A percentile compares a stretch with the other conserved stretches of the same genome.
These are phyloP conservation scores for Henckelia pumila DNA, from an alignment of 257 asterid genomes.

Conservation along the genomic window DNA sequence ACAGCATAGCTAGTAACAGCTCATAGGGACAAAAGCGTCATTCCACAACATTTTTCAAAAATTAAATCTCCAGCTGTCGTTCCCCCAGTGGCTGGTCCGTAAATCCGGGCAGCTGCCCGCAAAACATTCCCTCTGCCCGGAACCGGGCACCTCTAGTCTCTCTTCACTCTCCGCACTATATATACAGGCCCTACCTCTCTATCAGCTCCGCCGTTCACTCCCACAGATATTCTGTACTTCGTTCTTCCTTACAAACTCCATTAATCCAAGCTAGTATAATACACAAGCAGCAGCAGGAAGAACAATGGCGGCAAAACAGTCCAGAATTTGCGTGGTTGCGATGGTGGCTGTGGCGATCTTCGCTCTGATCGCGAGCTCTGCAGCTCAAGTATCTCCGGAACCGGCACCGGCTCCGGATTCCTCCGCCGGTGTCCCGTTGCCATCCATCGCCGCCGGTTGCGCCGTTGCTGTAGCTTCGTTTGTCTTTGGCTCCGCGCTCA, in stretches of 20 bases:
- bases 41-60: too few species aligned
- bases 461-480: constrained; percentile 36
- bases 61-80: constrained; percentile 1
- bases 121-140: constrained; percentile 43
- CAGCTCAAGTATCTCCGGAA: constrained; percentile 51
- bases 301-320: constrained; percentile 43
- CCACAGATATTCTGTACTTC: background rate
- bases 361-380: constrained; percentile 37
- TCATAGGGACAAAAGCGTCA: background rate
- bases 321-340: constrained; percentile 23
- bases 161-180: constrained; percentile 16
- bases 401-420: constrained; percentile 59
- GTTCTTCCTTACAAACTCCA: background rate
- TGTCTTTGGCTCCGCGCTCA: constrained; percentile 50
- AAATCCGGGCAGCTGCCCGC: constrained; percentile 47
- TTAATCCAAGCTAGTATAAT: background rate
- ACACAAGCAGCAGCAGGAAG: constrained; percentile 2
- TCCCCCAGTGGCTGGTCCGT: constrained; percentile 37
- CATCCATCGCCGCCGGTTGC: constrained; percentile 41
- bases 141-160: background rate
- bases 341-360: constrained; percentile 28
- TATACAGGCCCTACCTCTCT: background rate
- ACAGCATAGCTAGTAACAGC: background rate
- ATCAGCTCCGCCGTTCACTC: constrained; percentile 21
- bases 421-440: constrained; percentile 38